Percentiles rank a stretch among this genome's conserved stretches.
phyloP scores from a whole-genome alignment of 148 eudicot species.

The Pouteria glomerata region DNA sequence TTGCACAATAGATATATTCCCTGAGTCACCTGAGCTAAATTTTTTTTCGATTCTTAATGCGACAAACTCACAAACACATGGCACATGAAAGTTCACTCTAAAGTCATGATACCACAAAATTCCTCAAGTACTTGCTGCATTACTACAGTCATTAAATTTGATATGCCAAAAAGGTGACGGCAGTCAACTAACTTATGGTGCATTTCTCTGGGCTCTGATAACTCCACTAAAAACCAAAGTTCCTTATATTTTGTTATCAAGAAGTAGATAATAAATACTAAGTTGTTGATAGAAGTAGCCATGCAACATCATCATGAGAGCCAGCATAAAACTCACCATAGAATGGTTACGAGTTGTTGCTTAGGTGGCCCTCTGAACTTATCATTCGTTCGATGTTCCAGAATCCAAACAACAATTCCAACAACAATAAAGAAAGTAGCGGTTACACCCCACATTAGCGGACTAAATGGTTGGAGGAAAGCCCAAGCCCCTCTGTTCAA shows the following conservation, averaged over 20 bases:
- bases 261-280: neutral
- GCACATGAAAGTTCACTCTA: neutral
- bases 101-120: neutral
- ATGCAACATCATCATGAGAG: neutral
- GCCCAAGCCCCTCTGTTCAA: constrained; percentile 76
- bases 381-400: constrained; percentile 87
- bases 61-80: neutral
- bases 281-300: neutral
- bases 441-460: constrained; percentile 67
- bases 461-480: constrained; percentile 78
- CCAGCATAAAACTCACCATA: constrained; percentile 55
- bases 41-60: neutral
- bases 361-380: constrained; percentile 88
- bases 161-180: neutral
- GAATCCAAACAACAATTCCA: constrained; percentile 85
- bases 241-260: neutral
- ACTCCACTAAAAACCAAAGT: neutral
- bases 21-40: neutral
- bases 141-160: neutral
- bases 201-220: neutral
- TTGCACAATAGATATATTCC: too few relatives aligned
- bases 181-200: neutral
- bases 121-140: neutral
- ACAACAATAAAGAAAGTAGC: constrained; percentile 63
- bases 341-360: constrained; percentile 67